Base-by-base conservation (phyloP, 2,329 filamentous ascomycete species). In the Metarhizium humberi region DNA sequence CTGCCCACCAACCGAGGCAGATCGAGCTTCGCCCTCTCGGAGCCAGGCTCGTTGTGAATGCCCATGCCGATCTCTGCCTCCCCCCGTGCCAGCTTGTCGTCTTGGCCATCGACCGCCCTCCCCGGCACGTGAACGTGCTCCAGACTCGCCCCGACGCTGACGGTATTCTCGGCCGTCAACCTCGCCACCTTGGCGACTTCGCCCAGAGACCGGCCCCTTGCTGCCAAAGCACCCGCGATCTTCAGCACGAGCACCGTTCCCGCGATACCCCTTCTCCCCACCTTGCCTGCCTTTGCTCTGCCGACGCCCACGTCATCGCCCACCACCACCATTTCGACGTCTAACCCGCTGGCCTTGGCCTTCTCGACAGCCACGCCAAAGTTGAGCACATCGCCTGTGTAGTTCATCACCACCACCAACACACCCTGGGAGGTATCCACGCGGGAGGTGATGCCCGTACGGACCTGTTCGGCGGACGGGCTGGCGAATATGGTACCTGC, bases 361-460 rank as follows among this genome's bases (percentile, higher is more conserved):
- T 96, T 96, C 71, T 96, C 92, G 8, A 94, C 89, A 0, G 87
- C 92, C 80, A 96, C 87, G 55, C 91, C 92, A 67, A 96, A 96
- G 73, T 96, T 95, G 62, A 96, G 79, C 54, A 96, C 82, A 68
- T 92, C 88, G 42, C 88, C 88, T 1, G 90, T 95, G 71, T 95
- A 95, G 70, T 96, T 96, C 89, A 95, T 96, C 34, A 95, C 88
- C 6, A 92, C 86, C n/a, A 96, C 87, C 45, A 96, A 70, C 1
- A 96, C 87, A 29, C 92, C 92, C 58, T 82, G 80, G 48, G 80
- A 77, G 3, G 80, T 79, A 58, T 88, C 83, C 3, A 95, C 87
- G 20, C 88, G 79, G 46, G 84, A 80, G 65, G 86, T 81, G 53
- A 95, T 86, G 57, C 85, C 90, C 61, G 81, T 78, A 55, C 89